Evolutionary conservation across 371 early-diverging fungal genomes (phyloP), one percentile per base, ranked within the genome.

Genomic region (Mortierella sp.): DNA sequence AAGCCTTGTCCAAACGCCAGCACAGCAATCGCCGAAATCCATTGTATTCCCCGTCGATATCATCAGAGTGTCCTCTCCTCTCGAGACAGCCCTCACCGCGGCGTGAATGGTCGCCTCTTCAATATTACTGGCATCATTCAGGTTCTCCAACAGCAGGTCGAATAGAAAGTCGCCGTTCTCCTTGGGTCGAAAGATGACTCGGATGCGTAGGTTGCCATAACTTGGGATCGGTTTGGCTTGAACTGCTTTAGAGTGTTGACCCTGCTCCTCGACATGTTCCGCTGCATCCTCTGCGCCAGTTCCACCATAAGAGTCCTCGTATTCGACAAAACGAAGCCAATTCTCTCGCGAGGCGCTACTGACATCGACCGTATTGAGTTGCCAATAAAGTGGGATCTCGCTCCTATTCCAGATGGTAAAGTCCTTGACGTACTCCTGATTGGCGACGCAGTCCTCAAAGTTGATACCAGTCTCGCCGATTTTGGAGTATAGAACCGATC

Each of bases 21-120:
- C 95, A 74, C 93, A 93, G 82, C 98, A 97, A 78, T 98, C 97
- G 40, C 98, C 98, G 91, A 99, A 99, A 87, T 99, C 98, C 14
- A 99, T 76, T 6, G 93, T 89, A 57, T 90, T 93, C 1, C 95
- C 96, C 75, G 93, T 94, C 73, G 94, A 94, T 51, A 98, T 92
- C 0, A 94, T 89, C 50, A 96, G 82, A 0, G 94, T 91, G 75
- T 96, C 97, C 72, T 97, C 95, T 37, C 86, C 86, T 51, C 93
- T 90, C 70, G 93, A 89, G 6, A 94, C 94, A 1, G 95, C 94
- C 11, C 96, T 92, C 0, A 96, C 96, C 6, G 92, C 88, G 0
- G 98, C 98, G 76, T 97, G 96, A 44, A 98, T 91, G n/a, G 91
- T 91, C 51, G 93, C 93, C 87, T 95, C 93, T 69, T 96, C 91